phyloP scores from a whole-genome alignment of 2,329 filamentous ascomycete species.

The Claviceps digitariae region DNA sequence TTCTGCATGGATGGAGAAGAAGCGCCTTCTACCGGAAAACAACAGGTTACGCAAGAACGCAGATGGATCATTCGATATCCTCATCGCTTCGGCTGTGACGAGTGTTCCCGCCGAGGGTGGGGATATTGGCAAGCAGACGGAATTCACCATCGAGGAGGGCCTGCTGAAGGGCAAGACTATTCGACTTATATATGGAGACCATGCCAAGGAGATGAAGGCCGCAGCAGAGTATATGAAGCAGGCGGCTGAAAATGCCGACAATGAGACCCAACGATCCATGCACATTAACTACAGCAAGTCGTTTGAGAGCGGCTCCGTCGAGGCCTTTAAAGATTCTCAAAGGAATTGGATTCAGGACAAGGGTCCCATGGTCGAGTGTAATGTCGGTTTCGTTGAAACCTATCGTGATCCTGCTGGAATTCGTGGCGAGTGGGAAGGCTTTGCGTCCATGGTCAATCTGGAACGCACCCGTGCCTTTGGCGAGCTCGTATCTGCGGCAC shows the following conservation, averaged over 20 bases:
- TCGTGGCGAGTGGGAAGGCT: slow-evolving; percentile 75
- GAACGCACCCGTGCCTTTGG: slow-evolving; percentile 83
- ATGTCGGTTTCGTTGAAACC: slow-evolving; percentile 76
- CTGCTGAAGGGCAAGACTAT: slow-evolving; percentile 52
- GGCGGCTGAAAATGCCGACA: slow-evolving; percentile 56
- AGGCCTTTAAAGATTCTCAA: slow-evolving; percentile 70
- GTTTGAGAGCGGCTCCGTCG: slow-evolving; percentile 59
- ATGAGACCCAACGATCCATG: slow-evolving; percentile 63
- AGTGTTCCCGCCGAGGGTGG: slow-evolving; percentile 47
- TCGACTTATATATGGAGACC: slow-evolving; percentile 61
- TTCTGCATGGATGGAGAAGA: slow-evolving; percentile 59
- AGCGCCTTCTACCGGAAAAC: slow-evolving; percentile 61
- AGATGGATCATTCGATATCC: slow-evolving; percentile 53
- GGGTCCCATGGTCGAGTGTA: slow-evolving; percentile 64
- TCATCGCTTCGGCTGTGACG: slow-evolving; percentile 57
- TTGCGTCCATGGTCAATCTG: slow-evolving; percentile 74
- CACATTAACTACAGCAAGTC: slow-evolving; percentile 60
- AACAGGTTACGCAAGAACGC: slow-evolving; percentile 57
- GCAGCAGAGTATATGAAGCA: slow-evolving; percentile 54
- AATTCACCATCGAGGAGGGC: slow-evolving; percentile 47
- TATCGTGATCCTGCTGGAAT: slow-evolving; percentile 74
- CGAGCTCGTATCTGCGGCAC: slow-evolving; percentile 68
- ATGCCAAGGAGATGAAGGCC: slow-evolving; percentile 55
- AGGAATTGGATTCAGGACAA: slow-evolving; percentile 74
- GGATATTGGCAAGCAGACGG: slow-evolving; percentile 53